Evolutionary conservation across 768 basidiomycete genomes (phyloP), one percentile per base, ranked within the genome.

Genomic region (Mycena vitilis): DNA sequence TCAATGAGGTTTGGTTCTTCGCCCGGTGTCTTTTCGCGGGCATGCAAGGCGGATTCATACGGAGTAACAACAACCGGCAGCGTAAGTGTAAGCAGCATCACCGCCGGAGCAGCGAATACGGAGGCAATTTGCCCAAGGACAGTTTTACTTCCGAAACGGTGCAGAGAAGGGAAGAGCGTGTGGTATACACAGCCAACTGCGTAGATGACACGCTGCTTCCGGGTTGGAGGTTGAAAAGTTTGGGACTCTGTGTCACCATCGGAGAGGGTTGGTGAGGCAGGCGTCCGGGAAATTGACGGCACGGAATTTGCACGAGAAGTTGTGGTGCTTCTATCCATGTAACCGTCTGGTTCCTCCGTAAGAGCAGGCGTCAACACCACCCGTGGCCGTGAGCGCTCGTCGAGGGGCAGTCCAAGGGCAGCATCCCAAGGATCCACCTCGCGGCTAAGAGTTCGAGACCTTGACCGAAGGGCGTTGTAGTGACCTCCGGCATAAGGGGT

Each of bases 81-180:
- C 0, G 97, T 98, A 22, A 99, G 70, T 0, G 96, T 98, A 56
- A 99, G 81, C 5, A 85, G 83, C 78, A 98, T 81, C 2, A 99
- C 89, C 2, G 95, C 95, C 2, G 97, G 97, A 0, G 92, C 89
- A 4, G 95, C 95, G 63, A 98, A 86, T 30, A 97, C 71, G 0
- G 91, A 88, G 0, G 93, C 92, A 37, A 94, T 80, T 79, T 89
- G 89, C 0, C 91, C 92, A 13, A 91, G 72, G 57, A 90, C 71
- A 20, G 90, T 89, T 78, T 97, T 95, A 25, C 85, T 82, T 34
- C 80, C 66, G 77, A 98, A 93, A 57, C 87, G 83, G 63, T 91
- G 89, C 1, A 99, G 80, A 0, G 95, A 93, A 0, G 97, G 96
- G 79, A 97, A 97, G 7, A 99, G 82, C 8, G 89, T 88, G 70